Evolutionary conservation across 2,329 filamentous ascomycete genomes (phyloP), one percentile per base, ranked within the genome.

Genomic region (Pezicula neosporulosa): DNA sequence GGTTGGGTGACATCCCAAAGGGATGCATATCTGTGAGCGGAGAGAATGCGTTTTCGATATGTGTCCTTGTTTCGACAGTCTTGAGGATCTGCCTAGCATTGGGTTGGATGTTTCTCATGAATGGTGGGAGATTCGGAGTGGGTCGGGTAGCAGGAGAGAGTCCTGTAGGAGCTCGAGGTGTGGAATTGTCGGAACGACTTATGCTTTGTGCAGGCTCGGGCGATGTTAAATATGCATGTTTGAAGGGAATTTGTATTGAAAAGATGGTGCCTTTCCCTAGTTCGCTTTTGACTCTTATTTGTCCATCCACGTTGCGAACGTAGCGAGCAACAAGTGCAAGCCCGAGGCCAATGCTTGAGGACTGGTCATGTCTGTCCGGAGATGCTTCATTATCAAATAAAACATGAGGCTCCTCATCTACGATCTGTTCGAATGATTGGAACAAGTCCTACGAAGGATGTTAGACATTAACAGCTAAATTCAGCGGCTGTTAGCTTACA

Each of bases 181-280:
- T 44, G n/a, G 12, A 28, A 8, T 6, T 13, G 2, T 12, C 48
- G 39, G 10, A 16, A 33, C 2, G 27, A 12, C 33, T 44, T 33
- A 6, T 19, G 41, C 42, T 44, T 38, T 24, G 28, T 39, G 42
- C 21, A 35, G 44, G 16, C 21, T 9, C 9, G 4, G 27, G 8
- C 4, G 16, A 4, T 10, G 37, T 18, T 16, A 12, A 10, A 3
- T 44, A 8, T 10, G 51, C 51, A 12, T 61, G 56, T 21, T 57
- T 52, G 33, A 61, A 61, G 3, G 58, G 57, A 13, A 63, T 33
- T 48, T 63, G 57, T 19, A 63, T 50, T 1, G 46, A 49, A 28
- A 61, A 63, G 6, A 59, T 57, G 3, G 60, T 60, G 3, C 60
- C 60, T 52, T 58, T 63, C 1, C 58, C 60, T 15, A 55, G 35